Evolutionary conservation across 768 basidiomycete species (phyloP).

Genomic region (Leccinum imitatum): DNA sequence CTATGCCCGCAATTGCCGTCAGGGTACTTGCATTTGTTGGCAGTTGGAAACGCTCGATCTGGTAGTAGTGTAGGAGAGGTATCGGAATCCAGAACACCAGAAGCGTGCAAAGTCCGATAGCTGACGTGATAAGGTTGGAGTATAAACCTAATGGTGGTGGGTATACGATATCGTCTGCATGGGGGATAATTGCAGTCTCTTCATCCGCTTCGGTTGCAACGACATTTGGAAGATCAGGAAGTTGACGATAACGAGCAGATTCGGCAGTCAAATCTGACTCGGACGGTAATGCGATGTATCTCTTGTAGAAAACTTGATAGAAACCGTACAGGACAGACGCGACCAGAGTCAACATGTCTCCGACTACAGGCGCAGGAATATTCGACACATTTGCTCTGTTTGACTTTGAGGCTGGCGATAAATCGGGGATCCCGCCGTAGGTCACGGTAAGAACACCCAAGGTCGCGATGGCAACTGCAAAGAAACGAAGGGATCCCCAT

Average conservation of each 20-base stretch:
- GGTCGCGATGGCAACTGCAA: constrained; percentile 79
- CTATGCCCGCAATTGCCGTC: constrained; percentile 64
- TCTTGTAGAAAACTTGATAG: constrained; percentile 87
- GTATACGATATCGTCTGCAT: constrained; percentile 39
- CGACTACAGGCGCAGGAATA: constrained; percentile 57
- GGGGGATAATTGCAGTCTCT: constrained; percentile 13
- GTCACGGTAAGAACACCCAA: constrained; percentile 78
- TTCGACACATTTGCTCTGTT: background rate
- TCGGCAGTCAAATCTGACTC: constrained; percentile 52
- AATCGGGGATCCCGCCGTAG: constrained; percentile 62
- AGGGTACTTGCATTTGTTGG: constrained; percentile 51
- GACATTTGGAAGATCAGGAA: constrained; percentile 41
- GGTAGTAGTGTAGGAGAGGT: constrained; percentile 66
- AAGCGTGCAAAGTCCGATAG: constrained; percentile 77
- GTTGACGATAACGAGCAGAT: constrained; percentile 40
- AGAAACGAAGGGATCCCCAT: constrained; percentile 63
- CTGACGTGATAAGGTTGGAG: constrained; percentile 76
- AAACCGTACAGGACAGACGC: constrained; percentile 73
- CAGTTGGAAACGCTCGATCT: constrained; percentile 63
- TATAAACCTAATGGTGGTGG: constrained; percentile 82
- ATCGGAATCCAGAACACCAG: constrained; percentile 78
- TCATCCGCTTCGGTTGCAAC: constrained; percentile 25
- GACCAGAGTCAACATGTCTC: constrained; percentile 70
- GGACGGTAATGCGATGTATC: constrained; percentile 67
- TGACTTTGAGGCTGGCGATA: constrained; percentile 21